These are phyloP conservation scores for Juncus effusus DNA, from an alignment of 176 grass and related monocot genomes.

Conservation along the genomic window DNA sequence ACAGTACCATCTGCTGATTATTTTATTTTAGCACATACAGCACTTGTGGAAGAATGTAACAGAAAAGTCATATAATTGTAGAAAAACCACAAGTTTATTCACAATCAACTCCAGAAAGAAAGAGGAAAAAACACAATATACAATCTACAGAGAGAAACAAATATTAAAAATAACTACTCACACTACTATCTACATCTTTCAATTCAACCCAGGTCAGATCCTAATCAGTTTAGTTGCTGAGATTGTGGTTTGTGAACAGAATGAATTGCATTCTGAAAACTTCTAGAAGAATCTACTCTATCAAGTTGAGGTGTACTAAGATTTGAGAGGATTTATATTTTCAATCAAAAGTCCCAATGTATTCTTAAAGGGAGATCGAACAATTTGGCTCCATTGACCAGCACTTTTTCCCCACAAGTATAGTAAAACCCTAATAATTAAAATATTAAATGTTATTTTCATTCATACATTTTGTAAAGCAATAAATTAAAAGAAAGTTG, in stretches of 20 bases:
- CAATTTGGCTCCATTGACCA: not conserved
- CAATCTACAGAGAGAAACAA: constrained; percentile 34
- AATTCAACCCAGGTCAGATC: too few species aligned
- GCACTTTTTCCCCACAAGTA: not conserved
- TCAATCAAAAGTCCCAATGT: too few species aligned
- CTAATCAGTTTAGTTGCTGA: too few species aligned
- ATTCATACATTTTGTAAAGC: too few species aligned
- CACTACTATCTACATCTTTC: too few species aligned
- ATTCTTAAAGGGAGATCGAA: too few species aligned
- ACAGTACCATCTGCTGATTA: constrained; percentile 92
- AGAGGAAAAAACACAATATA: constrained; percentile 34
- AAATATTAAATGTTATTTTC: too few species aligned
- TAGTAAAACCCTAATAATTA: too few species aligned
- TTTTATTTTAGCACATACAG: constrained; percentile 86
- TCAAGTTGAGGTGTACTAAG: constrained; percentile 70
- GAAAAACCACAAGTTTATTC: too few species aligned
- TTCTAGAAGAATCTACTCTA: constrained; percentile 22
- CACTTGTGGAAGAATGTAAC: constrained; percentile 67
- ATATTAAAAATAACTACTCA: too few species aligned
- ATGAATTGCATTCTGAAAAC: constrained; percentile 42
- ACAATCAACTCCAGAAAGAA: not conserved
- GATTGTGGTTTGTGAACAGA: not conserved
- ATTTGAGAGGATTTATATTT: too few species aligned
- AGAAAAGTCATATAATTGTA: constrained; percentile 51
- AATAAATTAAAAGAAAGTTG: too few species aligned